Base-by-base conservation (phyloP, 495 filamentous ascomycete species). In the Hypoxylon trugodes region DNA sequence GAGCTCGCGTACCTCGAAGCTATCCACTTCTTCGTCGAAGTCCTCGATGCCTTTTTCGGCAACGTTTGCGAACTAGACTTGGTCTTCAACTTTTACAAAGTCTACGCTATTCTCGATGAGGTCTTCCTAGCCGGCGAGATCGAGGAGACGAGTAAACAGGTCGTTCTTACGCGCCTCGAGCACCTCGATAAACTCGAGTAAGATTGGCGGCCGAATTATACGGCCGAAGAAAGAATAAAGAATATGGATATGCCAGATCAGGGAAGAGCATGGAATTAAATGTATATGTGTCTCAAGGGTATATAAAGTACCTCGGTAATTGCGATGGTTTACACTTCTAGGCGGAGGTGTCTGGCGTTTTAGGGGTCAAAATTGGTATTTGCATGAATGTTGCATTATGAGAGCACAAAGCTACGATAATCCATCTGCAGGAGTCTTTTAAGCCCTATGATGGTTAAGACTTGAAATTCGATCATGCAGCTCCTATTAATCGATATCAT, bases 11-110 rank as follows among this genome's bases (percentile, higher is more conserved):
- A 95, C 74, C 82, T 98, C 49, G 95, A 98, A 76, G 95, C 94
- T 0, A 97, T 98, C 73, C 95, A 98, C 81, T 98, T 98, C 81
- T 98, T 98, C 72, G 95, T 98, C 61, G 95, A 98, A 79, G 95
- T 98, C 61, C 82, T 98, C 69, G 95, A 98, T 83, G 84, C 90
- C 66, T 98, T 98, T 81, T 98, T 98, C 74, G 95, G 95, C 67
- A 98, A 98, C 75, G 95, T 98, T 50, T 98, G 95, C 78, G 95
- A 98, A 81, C 82, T 98, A 76, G 95, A 98, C 83, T 80, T 98
- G 77, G 96, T 98, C 61, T 98, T 98, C 79, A 98, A 97, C 77
- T 98, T 77, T 71, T 78, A 79, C 64, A 80, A 96, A 88, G 95
- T 97, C 53, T 98, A 98, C 78, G 96, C 96, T 13, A 98, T 98